Evolutionary conservation across 192 early-diverging fungal species (phyloP), one percentile per base, ranked within the genome.

Genomic region (Backusella macrospora): DNA sequence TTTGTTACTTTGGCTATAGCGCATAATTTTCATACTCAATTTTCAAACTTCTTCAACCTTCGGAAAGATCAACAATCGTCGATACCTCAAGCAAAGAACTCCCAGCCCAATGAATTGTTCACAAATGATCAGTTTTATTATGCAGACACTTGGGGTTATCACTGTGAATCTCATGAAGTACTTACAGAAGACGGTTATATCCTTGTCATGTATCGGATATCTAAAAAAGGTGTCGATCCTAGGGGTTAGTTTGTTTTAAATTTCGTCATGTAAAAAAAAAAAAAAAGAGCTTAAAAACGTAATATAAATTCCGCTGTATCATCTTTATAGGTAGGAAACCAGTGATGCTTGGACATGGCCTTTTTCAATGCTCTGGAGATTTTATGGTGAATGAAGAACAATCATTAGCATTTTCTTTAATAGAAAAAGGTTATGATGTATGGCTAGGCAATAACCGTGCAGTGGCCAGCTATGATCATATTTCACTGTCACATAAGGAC

Each of bases 371-470:
- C 75, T 95, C 94, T 0, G 96, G 95, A 87, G 92, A 95, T 44
- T 96, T 94, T 79, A 85, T 90, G 49, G 86, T 95, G 2, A 91
- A 94, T 79, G 89, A 90, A 77, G 78, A 90, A 46, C 83, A 86
- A 26, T 90, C 91, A 18, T 74, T 99, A 65, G 91, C 95, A 5
- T 95, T 95, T 75, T 78, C 91, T 7, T 87, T 99, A 14, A 94
- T 92, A 5, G 94, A 98, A 62, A 91, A 91, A 23, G 93, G 93
- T 52, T 98, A 95, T 81, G 97, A 98, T 80, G 96, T 99, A 0
- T 99, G 97, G 97, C 74, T 97, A 5, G 97, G 95, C 21, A 98
- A 99, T 74, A 91, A 93, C 21, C 83, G 97, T 23, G 95, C 94
- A 9, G 95, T 67, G 0, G 70, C 18, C 29, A 47, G 23, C 4